phyloP scores from a whole-genome alignment of 2,329 filamentous ascomycete species.

The Colletotrichum lupini region DNA sequence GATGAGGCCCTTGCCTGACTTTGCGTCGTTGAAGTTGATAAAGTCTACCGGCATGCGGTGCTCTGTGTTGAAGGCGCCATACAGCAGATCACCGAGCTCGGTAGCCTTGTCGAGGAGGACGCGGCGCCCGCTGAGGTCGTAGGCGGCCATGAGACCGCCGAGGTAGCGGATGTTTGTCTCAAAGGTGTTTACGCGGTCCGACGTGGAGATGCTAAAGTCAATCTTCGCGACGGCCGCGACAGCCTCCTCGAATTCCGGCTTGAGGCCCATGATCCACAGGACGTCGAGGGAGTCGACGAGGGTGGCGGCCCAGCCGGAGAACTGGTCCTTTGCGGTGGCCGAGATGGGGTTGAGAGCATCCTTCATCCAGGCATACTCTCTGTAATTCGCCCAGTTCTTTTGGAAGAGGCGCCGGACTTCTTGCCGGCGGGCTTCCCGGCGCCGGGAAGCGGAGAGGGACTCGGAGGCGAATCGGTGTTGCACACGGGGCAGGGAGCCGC shows the following conservation, averaged over 20 bases:
- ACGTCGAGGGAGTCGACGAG: conserved; percentile 60
- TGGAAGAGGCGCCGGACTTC: conserved; percentile 48
- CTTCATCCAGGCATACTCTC: conserved; percentile 56
- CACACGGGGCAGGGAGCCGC: conserved; percentile 44
- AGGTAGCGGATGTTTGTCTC: conserved; percentile 80
- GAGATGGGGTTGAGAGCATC: conserved; percentile 58
- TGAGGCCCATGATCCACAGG: conserved; percentile 65
- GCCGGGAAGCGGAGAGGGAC: conserved; percentile 36
- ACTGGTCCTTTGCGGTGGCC: conserved; percentile 51
- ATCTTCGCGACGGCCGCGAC: conserved; percentile 56
- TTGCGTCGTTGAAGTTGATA: conserved; percentile 55
- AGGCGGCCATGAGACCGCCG: conserved; percentile 74
- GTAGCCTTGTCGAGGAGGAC: conserved; percentile 69
- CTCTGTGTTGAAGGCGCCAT: conserved; percentile 75
- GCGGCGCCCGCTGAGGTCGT: conserved; percentile 70
- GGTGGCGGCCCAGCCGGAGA: conserved; percentile 60
- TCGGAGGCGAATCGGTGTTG: conserved; percentile 47
- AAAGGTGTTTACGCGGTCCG: conserved; percentile 66
- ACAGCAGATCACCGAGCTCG: conserved; percentile 72
- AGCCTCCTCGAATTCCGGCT: conserved; percentile 61
- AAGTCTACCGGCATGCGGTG: conserved; percentile 70
- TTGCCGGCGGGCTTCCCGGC: conserved; percentile 46
- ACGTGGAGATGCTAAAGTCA: conserved; percentile 56
- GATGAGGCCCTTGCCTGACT: conserved; percentile 46
- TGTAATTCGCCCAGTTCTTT: conserved; percentile 56